A percentile compares a stretch with the other conserved stretches of the same genome.
These are phyloP conservation scores for Alternaria sp. DNA, from an alignment of 2,329 filamentous ascomycete species.

Conservation along the genomic window DNA sequence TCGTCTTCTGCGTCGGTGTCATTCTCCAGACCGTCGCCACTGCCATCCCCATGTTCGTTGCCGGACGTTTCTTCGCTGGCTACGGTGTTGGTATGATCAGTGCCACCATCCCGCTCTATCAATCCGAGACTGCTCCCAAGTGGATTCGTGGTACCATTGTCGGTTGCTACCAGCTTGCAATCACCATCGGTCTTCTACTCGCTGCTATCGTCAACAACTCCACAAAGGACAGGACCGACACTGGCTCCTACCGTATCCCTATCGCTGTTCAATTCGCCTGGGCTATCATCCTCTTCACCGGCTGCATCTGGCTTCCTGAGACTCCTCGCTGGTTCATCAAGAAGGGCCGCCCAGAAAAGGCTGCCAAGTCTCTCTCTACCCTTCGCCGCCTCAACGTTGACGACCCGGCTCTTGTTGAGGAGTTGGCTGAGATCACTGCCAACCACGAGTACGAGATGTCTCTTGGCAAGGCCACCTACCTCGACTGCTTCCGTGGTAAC, in stretches of 20 bases:
- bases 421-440: constrained; percentile 67
- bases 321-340: constrained; percentile 77
- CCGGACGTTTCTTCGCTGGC: constrained; percentile 51
- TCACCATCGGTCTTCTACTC: constrained; percentile 73
- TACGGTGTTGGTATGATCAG: constrained; percentile 51
- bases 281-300: constrained; percentile 71
- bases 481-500: constrained; percentile 55
- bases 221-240: constrained; percentile 62
- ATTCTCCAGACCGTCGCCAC: constrained; percentile 49
- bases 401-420: constrained; percentile 65
- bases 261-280: constrained; percentile 77
- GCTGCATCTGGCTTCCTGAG: constrained; percentile 70
- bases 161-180: constrained; percentile 71
- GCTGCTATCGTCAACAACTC: constrained; percentile 71
- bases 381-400: constrained; percentile 67
- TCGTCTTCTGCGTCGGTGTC: constrained; percentile 50
- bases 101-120: constrained; percentile 67
- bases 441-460: constrained; percentile 79
- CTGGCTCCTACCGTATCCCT: constrained; percentile 76
- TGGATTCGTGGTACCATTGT: constrained; percentile 77
- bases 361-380: constrained; percentile 66
- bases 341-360: constrained; percentile 65
- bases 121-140: constrained; percentile 74
- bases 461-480: constrained; percentile 55
- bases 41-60: constrained; percentile 46